Base-by-base conservation (phyloP, 208 protist genomes). In the Trypanosoma brucei region DNA sequence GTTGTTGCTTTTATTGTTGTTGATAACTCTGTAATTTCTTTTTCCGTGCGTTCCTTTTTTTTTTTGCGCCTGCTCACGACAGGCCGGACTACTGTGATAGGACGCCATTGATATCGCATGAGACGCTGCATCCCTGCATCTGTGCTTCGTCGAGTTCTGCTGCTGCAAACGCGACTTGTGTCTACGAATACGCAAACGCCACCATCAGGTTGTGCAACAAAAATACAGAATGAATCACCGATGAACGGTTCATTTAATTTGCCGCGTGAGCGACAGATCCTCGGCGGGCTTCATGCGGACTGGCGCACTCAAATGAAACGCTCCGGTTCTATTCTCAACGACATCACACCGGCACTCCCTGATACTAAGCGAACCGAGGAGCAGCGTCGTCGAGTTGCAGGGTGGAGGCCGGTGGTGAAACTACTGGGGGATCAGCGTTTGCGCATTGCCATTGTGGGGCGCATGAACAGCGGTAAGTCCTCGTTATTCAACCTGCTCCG, bases 391-490 rank as follows among this genome's bases (percentile, higher is more conserved):
- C 71, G 77, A 8, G 90, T 95, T 35, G 75, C 90, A 0, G 84
- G 77, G 0, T 95, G 90, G 90, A 69, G 55, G 9, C 91, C 91
- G 0, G 84, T 96, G 3, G 88, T 96, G 45, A 82, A 84, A 50
- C 62, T 89, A 2, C 46, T 96, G 14, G 78, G 79, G 33, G 88
- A 94, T 60, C 86, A 95, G 60, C 75, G 76, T 13, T 77, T 96
- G 30, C 88, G 88, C 35, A 68, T 96, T 1, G 91, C 91, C 36
- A 74, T 96, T 68, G 79, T 96, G 31, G 91, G 91, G 4, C 82
- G 83, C 44, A 93, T 95, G 86, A 94, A 96, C 62, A 74, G 72
- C 51, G 91, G 91, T 30, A 96, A 96, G 73, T 95, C 88, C 0
- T 92, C 88, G 2, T 64, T 96, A 9, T 96, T 93, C 68, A 96